phyloP scores from a whole-genome alignment of 768 basidiomycete species.

The Leccinellum albellum region DNA sequence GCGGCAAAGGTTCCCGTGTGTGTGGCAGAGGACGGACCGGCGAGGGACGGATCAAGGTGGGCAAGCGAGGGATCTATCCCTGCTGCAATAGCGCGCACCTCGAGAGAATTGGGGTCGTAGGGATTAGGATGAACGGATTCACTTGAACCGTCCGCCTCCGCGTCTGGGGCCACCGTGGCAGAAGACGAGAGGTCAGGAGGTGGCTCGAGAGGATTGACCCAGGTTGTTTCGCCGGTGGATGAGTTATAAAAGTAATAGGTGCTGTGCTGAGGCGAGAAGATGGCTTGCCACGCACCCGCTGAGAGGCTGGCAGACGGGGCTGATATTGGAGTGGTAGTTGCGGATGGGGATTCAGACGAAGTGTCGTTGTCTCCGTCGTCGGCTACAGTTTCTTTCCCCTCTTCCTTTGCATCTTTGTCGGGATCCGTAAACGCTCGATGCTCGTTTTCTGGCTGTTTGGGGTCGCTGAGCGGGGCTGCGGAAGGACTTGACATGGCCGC shows the following conservation, averaged over 20 bases:
- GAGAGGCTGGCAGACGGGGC: slow-evolving; percentile 19
- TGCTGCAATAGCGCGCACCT: slow-evolving; percentile 69
- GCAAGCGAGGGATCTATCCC: slow-evolving; percentile 85
- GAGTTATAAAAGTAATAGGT: slow-evolving; percentile 85
- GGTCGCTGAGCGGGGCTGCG: background rate
- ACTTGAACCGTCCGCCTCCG: slow-evolving; percentile 21
- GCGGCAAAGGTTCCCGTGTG: slow-evolving; percentile 53
- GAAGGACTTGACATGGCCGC: slow-evolving; percentile 13
- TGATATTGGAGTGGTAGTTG: slow-evolving; percentile 8
- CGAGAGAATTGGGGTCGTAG: slow-evolving; percentile 43
- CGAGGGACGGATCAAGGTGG: slow-evolving; percentile 71
- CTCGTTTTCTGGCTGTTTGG: background rate
- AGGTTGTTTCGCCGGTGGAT: slow-evolving; percentile 74
- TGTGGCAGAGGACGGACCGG: slow-evolving; percentile 28
- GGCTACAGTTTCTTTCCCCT: background rate
- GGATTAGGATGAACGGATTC: slow-evolving; percentile 14
- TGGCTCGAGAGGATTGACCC: slow-evolving; percentile 69
- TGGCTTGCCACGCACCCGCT: slow-evolving; percentile 66
- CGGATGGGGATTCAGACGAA: background rate
- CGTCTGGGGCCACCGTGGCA: slow-evolving; percentile 14
- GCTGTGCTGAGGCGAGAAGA: slow-evolving; percentile 73
- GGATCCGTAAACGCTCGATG: background rate
- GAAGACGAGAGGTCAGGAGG: slow-evolving; percentile 23
- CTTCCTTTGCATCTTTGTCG: slow-evolving; percentile 2
- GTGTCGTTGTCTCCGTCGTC: no score